Percentiles rank a stretch among this genome's conserved stretches.
Evolutionary conservation across 352 stramenopile species (phyloP).

Genomic region (Phytophthora pini): DNA sequence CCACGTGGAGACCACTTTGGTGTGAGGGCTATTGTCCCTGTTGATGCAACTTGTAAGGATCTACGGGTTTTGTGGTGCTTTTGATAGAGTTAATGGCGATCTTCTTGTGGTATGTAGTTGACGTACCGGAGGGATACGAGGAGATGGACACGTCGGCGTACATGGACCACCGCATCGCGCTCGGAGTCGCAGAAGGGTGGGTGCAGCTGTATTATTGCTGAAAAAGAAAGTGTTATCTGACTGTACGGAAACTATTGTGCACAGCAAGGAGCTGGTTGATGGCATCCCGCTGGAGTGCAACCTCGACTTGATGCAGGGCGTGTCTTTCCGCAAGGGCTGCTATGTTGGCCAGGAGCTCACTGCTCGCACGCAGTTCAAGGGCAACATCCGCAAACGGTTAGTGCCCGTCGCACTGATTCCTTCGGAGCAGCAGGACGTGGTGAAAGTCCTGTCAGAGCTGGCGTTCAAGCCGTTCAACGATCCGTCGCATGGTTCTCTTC

Average conservation of each 20-base stretch:
- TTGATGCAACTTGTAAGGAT: constrained; percentile 37
- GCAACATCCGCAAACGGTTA: constrained; percentile 85
- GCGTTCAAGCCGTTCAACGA: constrained; percentile 69
- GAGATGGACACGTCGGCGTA: constrained; percentile 55
- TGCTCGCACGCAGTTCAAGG: constrained; percentile 94
- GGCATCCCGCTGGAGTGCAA: constrained; percentile 94
- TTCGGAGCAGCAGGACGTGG: constrained; percentile 52
- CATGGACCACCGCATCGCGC: constrained; percentile 65
- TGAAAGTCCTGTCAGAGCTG: constrained; percentile 55
- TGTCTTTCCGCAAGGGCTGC: constrained; percentile 95
- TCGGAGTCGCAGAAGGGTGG: constrained; percentile 82
- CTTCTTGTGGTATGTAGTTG: constrained; percentile 49
- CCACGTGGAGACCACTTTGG: constrained; percentile 74
- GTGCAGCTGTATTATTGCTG: constrained; percentile 6
- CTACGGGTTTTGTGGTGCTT: background rate
- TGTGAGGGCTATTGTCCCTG: constrained; percentile 61
- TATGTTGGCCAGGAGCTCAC: constrained; percentile 96
- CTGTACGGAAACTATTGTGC: constrained; percentile 2
- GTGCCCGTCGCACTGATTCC: constrained; percentile 77
- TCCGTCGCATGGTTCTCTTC: constrained; percentile 41
- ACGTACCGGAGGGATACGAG: constrained; percentile 50
- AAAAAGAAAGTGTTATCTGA: constrained; percentile 9
- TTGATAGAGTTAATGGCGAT: constrained; percentile 12
- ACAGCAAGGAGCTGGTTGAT: constrained; percentile 78
- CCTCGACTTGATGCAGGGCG: constrained; percentile 89